These are phyloP conservation scores for Neurospora sp. DNA, from an alignment of 2,329 filamentous ascomycete genomes.

Conservation along the genomic window DNA sequence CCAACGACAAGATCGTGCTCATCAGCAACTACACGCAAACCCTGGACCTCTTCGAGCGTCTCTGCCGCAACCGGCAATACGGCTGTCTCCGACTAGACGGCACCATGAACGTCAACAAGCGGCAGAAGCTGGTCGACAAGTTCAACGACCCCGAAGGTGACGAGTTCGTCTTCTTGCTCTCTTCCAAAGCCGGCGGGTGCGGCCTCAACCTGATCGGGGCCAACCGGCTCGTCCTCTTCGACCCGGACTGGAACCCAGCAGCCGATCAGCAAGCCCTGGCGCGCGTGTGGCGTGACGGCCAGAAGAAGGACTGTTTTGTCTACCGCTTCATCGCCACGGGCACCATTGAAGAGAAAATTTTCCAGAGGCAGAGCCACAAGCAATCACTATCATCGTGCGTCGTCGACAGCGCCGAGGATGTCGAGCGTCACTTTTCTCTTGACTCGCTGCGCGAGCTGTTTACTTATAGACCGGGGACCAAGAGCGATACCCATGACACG, in stretches of 20 bases:
- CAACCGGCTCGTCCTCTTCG: slow-evolving; percentile 90
- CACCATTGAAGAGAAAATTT: slow-evolving; percentile 98
- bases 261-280: slow-evolving; percentile 95
- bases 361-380: slow-evolving; percentile 96
- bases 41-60: slow-evolving; percentile 82
- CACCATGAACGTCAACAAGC: slow-evolving; percentile 95
- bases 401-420: slow-evolving; percentile 91
- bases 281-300: slow-evolving; percentile 95
- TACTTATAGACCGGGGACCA: slow-evolving; percentile 77
- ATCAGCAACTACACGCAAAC: slow-evolving; percentile 99
- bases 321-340: slow-evolving; percentile 99
- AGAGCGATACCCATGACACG: slow-evolving; percentile 91
- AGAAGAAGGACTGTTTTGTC: slow-evolving; percentile 99
- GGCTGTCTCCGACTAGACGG: slow-evolving; percentile 85
- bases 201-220: slow-evolving; percentile 92
- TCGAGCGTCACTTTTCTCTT: slow-evolving; percentile 90
- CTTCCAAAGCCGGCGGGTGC: slow-evolving; percentile 92
- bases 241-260: slow-evolving; percentile 96
- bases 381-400: slow-evolving; percentile 94
- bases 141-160: slow-evolving; percentile 89
- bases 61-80: slow-evolving; percentile 79
- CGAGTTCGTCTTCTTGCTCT: slow-evolving; percentile 93
- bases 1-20: slow-evolving; percentile 97
- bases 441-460: slow-evolving; percentile 89
- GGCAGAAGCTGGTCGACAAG: slow-evolving; percentile 92